Conservation (phyloP, 1,284 basidiomycete genomes). For the Mycena citricolor region DNA sequence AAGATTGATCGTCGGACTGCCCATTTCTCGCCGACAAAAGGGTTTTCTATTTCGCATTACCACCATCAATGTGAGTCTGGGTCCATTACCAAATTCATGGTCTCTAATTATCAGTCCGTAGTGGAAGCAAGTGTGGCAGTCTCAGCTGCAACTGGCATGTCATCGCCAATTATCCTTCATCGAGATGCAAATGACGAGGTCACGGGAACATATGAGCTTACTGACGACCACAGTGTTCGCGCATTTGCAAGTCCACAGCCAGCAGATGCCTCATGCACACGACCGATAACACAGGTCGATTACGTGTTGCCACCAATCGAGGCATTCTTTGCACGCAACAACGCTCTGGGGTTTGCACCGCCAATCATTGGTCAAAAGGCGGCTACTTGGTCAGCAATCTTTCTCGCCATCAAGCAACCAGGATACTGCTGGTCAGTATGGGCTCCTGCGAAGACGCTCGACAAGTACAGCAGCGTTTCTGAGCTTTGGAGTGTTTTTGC, state of each 20-base stretch:
- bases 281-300: slow-evolving; percentile 22
- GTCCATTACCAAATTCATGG: too few species aligned
- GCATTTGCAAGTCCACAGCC: slow-evolving; percentile 9
- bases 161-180: slow-evolving; percentile 5
- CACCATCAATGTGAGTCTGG: slow-evolving; percentile 3
- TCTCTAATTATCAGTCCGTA: too few species aligned
- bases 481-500: slow-evolving; percentile 25
- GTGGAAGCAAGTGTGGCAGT: too few species aligned
- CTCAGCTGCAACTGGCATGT: too few species aligned
- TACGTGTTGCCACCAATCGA: slow-evolving; percentile 24
- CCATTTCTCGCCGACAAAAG: slow-evolving; percentile 2
- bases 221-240: background rate
- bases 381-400: slow-evolving; percentile 24
- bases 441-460: slow-evolving; percentile 24
- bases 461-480: slow-evolving; percentile 19
- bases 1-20: slow-evolving; percentile 5
- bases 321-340: slow-evolving; percentile 18
- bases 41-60: slow-evolving; percentile 1
- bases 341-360: slow-evolving; percentile 20
- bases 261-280: slow-evolving; percentile 1
- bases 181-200: background rate
- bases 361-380: slow-evolving; percentile 26
- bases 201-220: slow-evolving; percentile 8
- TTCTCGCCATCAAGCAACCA: slow-evolving; percentile 25
- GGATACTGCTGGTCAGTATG: slow-evolving; percentile 25